Evolutionary conservation across 1,284 basidiomycete genomes (phyloP), one percentile per base, ranked within the genome.

Genomic region (Ganoderma sp.): DNA sequence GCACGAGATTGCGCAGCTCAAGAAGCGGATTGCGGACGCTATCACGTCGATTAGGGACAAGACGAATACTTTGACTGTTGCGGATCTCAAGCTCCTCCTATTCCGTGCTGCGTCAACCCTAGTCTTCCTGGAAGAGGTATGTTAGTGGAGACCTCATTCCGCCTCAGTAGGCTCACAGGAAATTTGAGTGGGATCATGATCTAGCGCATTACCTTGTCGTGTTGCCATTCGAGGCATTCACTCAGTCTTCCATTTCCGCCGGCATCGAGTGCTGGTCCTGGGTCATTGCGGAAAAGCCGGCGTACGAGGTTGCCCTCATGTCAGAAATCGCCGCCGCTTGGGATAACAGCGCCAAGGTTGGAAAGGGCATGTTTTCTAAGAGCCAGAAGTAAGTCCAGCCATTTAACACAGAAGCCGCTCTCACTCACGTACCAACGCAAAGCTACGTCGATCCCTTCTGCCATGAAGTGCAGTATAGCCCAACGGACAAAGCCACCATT

Each of bases 261-360:
- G 97, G 95, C 0, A 92, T 96, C 62, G 96, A 98, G 78, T 92
- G 95, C 5, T 99, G 98, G 98, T 95, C 94, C 2, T 99, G 97
- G 97, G 85, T 99, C 0, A 94, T 99, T 61, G 90, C 94, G 19
- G 94, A 97, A 76, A 89, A 94, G 66, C 92, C 95, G 0, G 87
- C 89, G 66, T 84, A 89, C 32, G 90, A 92, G 77, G 84, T 93
- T 80, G 86, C 86, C 8, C 80, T 99, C 37, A 93, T 98, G 85
- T 85, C 90, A 14, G 96, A 98, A 76, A 88, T 99, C 66, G 84
- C 95, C 39, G 87, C 92, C 9, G 93, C 93, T 4, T 99, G 98
- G 98, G 86, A 90, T 52, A 85, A 87, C 69, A 95, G 93, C 2
- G 92, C 97, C 70, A 88, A 87, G 70, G 84, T 87, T 50, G 85